Base-by-base conservation (phyloP, 1,284 basidiomycete genomes). In the Gymnopus androsaceus region DNA sequence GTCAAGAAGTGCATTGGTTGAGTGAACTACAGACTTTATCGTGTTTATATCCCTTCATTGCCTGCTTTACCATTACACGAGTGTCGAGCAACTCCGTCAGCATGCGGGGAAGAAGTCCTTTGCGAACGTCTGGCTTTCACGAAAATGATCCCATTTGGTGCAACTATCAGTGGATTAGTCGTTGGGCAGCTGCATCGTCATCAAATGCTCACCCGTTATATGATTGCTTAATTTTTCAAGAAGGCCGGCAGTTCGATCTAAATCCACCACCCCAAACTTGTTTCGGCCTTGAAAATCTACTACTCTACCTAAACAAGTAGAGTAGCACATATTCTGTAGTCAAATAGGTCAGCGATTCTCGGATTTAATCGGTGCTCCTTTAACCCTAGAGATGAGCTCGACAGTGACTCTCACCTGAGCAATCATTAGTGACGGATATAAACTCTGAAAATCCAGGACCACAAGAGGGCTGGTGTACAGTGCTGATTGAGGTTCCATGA, bases 341-440 rank as follows among this genome's bases (percentile, higher is more conserved):
- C n/a, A 11, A 5, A 33, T 42, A n/a, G 31, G 31, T 37, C 15
- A 3, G 14, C 21, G 38, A 37, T 12, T 8, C 23, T 17, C 21
- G 33, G 34, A 15, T 4, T 42, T n/a, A n/a, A n/a, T n/a, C n/a
- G n/a, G n/a, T n/a, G n/a, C n/a, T n/a, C n/a, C n/a, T n/a, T n/a
- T n/a, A n/a, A n/a, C n/a, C n/a, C n/a, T n/a, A 34, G n/a, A 34
- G 11, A 19, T 33, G 31, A 33, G 14, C 31, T 7, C 6, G 31
- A 33, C 14, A 33, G n/a, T 15, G 12, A 5, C 12, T 33, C 33
- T 3, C 25, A 50, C 48, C 34, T 50, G 48, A 11, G 95, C 95
- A 63, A 99, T 97, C 95, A 98, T 98, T 64, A 98, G 81, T 0
- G 93, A 95, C 0, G 97, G 96, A 68, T 99, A 98, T 28, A 99